Evolutionary conservation across 2,329 filamentous ascomycete species (phyloP).

Genomic region (Fusarium keratoplasticum): DNA sequence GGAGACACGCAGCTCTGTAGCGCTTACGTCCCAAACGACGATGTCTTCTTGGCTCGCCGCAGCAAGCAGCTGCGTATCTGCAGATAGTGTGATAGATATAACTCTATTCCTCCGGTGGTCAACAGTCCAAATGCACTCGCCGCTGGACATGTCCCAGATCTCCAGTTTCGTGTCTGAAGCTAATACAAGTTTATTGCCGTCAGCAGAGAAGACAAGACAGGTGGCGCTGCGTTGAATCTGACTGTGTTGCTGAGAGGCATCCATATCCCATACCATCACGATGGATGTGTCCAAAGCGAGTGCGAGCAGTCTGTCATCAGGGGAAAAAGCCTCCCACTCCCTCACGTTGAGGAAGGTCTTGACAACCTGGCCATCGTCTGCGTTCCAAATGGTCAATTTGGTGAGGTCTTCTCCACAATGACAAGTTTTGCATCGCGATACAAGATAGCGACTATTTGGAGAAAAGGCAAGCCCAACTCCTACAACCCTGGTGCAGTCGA

Average conservation of each 20-base stretch:
- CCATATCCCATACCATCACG: neutral
- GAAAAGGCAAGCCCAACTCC: neutral
- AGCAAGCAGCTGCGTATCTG: neutral
- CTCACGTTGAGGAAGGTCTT: neutral
- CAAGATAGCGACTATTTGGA: neutral
- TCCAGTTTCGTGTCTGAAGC: neutral
- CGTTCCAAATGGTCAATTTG: neutral
- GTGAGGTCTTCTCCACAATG: too few species aligned
- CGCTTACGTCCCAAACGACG: neutral
- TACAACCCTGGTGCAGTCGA: neutral
- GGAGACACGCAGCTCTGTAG: neutral
- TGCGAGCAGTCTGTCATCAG: neutral
- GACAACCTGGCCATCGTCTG: neutral
- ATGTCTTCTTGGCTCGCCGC: fast-evolving
- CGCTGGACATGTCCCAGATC: neutral
- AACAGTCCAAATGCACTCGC: neutral
- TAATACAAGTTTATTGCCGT: neutral
- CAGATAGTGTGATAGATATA: neutral
- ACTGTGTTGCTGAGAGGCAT: neutral
- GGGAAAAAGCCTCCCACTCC: neutral
- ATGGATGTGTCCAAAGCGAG: neutral
- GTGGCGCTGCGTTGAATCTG: neutral
- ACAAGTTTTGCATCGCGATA: too few species aligned
- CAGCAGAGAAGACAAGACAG: neutral
- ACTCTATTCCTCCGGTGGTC: neutral